A percentile compares a stretch with the other conserved stretches of the same genome.
Evolutionary conservation across 1,284 basidiomycete species (phyloP).

Genomic region (Ustilago curta): DNA sequence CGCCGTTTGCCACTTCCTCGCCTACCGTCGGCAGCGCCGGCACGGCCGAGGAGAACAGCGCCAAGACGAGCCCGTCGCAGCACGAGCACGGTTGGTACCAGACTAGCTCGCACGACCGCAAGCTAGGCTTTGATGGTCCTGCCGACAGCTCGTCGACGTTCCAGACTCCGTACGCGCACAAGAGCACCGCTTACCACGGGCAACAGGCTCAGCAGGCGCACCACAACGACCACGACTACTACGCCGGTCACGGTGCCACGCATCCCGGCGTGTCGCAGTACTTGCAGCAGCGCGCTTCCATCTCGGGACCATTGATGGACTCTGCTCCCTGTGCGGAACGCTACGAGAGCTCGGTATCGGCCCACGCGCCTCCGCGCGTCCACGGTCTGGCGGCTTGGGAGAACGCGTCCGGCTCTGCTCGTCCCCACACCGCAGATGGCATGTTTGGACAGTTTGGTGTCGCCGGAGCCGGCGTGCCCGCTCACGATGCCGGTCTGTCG

Average conservation of each 20-base stretch:
- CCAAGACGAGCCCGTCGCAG: slow-evolving; percentile 28
- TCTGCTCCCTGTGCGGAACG: slow-evolving; percentile 24
- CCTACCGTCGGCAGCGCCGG: slow-evolving; percentile 29
- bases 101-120: slow-evolving; percentile 16
- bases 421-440: slow-evolving; percentile 65
- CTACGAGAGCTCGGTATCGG: slow-evolving; percentile 19
- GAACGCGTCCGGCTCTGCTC: slow-evolving; percentile 51
- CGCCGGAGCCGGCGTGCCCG: slow-evolving; percentile 7
- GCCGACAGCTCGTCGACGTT: slow-evolving; percentile 13
- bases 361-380: slow-evolving; percentile 49
- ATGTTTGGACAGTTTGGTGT: slow-evolving; percentile 57
- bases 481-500: slow-evolving; percentile 26
- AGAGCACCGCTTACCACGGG: slow-evolving; percentile 10
- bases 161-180: slow-evolving; percentile 26
- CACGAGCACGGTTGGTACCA: slow-evolving; percentile 30
- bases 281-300: slow-evolving; percentile 54
- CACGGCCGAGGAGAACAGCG: slow-evolving; percentile 19
- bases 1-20: slow-evolving; percentile 29
- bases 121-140: slow-evolving; percentile 15
- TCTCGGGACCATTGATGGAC: slow-evolving; percentile 56
- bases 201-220: slow-evolving; percentile 20
- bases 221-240: slow-evolving; percentile 28
- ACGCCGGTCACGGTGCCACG: slow-evolving; percentile 6
- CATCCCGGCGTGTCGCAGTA: slow-evolving; percentile 30
- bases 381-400: slow-evolving; percentile 59